phyloP scores from a whole-genome alignment of 176 grass and related monocot species.

The Thalia dealbata region DNA sequence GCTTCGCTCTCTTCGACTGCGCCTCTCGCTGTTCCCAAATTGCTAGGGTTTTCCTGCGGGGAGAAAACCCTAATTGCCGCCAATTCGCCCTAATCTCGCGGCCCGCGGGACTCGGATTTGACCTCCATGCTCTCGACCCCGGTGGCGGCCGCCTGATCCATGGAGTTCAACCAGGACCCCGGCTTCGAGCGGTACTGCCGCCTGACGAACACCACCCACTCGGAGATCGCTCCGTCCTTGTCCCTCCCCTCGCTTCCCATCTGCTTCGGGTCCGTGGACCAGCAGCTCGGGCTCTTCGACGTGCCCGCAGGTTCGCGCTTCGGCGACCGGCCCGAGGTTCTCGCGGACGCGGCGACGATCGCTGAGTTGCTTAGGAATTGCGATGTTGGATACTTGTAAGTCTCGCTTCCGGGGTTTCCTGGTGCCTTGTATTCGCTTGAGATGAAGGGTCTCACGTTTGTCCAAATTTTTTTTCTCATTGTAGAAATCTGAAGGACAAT shows the following conservation, averaged over 20 bases:
- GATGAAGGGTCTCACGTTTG: neutral
- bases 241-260: constrained; percentile 59
- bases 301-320: constrained; percentile 23
- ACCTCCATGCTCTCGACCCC: neutral
- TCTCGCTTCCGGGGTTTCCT: neutral
- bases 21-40: neutral
- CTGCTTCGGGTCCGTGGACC: constrained; percentile 46
- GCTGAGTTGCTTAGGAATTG: constrained; percentile 63
- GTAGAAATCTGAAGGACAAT: constrained; percentile 59
- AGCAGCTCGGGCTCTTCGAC: constrained; percentile 37
- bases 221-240: constrained; percentile 63
- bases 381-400: constrained; percentile 72
- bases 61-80: neutral
- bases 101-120: neutral
- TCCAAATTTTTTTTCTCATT: neutral
- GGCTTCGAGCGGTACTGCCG: constrained; percentile 73
- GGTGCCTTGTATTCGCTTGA: neutral
- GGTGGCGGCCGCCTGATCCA: neutral
- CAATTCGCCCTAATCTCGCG: neutral
- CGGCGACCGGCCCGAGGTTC: constrained; percentile 58
- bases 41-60: neutral
- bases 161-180: constrained; percentile 23
- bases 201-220: constrained; percentile 69
- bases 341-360: constrained; percentile 68
- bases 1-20: neutral